A percentile compares a stretch with the other conserved stretches of the same genome.
These are phyloP conservation scores for Leccinum arenicola DNA, from an alignment of 768 basidiomycete genomes.

Conservation along the genomic window DNA sequence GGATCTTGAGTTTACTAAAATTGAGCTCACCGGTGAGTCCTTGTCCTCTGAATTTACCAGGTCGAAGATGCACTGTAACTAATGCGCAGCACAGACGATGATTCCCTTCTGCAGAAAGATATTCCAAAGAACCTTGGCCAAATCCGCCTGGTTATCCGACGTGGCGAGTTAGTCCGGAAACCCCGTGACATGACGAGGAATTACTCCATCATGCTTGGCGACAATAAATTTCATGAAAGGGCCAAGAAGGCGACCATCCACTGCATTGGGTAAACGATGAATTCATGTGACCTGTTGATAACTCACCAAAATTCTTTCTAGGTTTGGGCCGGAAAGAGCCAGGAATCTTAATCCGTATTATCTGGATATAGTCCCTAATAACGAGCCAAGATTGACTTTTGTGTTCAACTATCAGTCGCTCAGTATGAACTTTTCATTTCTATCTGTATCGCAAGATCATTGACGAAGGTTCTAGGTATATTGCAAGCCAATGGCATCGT, in stretches of 20 bases:
- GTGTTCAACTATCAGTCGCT: neutral
- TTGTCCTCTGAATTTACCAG: neutral
- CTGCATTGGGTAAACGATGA: neutral
- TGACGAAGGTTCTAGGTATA: neutral
- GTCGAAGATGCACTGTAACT: neutral
- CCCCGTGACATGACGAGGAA: neutral
- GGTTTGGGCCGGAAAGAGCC: neutral
- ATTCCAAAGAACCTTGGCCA: constrained; percentile 14
- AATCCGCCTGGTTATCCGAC: constrained; percentile 4
- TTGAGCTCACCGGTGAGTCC: neutral
- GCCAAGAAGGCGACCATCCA: neutral
- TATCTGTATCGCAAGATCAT: neutral
- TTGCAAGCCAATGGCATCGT: neutral
- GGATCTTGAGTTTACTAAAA: neutral
- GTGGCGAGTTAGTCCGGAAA: neutral
- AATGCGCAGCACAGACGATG: constrained; percentile 16
- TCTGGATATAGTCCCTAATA: neutral
- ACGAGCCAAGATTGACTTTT: neutral
- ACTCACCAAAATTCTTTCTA: neutral
- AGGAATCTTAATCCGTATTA: neutral
- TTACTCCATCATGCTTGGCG: neutral
- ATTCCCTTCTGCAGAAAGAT: constrained; percentile 10
- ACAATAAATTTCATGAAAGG: neutral
- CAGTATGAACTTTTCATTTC: too few species aligned
- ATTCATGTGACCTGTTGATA: neutral